Conservation (phyloP, 2,329 filamentous ascomycete species). For the Epichloe scottii region DNA sequence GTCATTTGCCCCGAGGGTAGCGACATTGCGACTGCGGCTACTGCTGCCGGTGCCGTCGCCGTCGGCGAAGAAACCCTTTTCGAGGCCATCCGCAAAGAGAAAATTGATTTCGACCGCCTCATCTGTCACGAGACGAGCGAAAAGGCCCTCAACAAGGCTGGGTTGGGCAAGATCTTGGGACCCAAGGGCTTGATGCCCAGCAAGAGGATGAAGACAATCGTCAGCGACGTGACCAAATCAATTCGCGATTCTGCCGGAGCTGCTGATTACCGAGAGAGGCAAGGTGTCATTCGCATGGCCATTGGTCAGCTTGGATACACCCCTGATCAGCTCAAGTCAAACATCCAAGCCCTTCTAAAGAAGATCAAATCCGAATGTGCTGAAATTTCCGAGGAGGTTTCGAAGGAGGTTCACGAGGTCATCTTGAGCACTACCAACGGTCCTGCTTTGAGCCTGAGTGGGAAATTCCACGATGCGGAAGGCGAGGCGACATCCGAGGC, state of each 20-base stretch:
- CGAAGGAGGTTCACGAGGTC: constrained; percentile 40
- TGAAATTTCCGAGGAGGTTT: constrained; percentile 46
- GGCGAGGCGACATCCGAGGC: constrained; percentile 41
- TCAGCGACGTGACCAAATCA: constrained; percentile 60
- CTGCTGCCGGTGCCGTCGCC: constrained; percentile 63
- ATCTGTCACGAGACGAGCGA: constrained; percentile 75
- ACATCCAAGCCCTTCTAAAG: constrained; percentile 66
- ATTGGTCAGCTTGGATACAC: constrained; percentile 84
- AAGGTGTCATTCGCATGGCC: constrained; percentile 77
- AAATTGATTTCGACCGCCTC: constrained; percentile 77
- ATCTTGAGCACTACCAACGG: constrained; percentile 80
- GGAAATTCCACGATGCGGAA: constrained; percentile 55
- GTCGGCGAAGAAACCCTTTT: constrained; percentile 84
- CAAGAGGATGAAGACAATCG: constrained; percentile 76
- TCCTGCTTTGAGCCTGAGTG: constrained; percentile 77
- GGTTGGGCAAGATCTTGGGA: constrained; percentile 69
- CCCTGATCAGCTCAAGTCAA: constrained; percentile 72
- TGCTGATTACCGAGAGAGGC: constrained; percentile 74
- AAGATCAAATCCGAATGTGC: constrained; percentile 68
- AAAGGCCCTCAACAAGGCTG: constrained; percentile 67
- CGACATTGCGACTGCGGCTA: constrained; percentile 59
- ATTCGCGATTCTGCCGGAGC: constrained; percentile 76
- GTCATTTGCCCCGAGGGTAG: constrained; percentile 83
- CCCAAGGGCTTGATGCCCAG: constrained; percentile 90
- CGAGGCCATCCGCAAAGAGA: constrained; percentile 57